Percentiles rank a stretch among this genome's conserved stretches.
Evolutionary conservation across 441 rosid genomes (phyloP).

Genomic region (Melastoma candidum): DNA sequence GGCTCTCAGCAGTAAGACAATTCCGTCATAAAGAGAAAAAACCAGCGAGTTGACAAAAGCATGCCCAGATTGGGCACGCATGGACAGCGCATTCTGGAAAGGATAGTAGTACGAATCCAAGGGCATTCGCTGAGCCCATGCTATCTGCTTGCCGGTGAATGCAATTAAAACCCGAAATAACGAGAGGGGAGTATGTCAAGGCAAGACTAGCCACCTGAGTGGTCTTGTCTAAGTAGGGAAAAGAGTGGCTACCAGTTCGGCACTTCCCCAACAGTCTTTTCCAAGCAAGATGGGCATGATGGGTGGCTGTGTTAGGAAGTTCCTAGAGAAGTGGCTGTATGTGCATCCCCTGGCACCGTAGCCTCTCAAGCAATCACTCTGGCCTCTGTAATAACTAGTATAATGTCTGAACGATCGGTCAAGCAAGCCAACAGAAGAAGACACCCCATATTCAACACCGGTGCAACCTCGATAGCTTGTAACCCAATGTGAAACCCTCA

Average conservation of each 20-base stretch:
- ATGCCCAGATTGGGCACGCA: constrained; percentile 73
- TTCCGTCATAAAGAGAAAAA: constrained; percentile 48
- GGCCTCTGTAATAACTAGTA: constrained; percentile 28
- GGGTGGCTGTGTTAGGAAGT: constrained; percentile 32
- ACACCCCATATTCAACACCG: constrained; percentile 27
- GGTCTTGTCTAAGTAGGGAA: constrained; percentile 40
- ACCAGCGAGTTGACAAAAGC: constrained; percentile 46
- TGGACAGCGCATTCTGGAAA: constrained; percentile 43
- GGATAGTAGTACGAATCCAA: constrained; percentile 37
- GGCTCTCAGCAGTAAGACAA: constrained; percentile 63
- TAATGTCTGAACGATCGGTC: constrained; percentile 29
- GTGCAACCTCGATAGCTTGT: constrained; percentile 20
- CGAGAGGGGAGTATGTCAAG: constrained; percentile 53
- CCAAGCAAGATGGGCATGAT: constrained; percentile 61
- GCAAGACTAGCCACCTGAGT: constrained; percentile 90
- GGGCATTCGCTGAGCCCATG: constrained; percentile 51
- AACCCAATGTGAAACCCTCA: constrained; percentile 23
- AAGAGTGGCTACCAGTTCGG: constrained; percentile 20
- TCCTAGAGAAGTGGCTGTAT: constrained; percentile 22
- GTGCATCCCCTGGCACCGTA: constrained; percentile 24
- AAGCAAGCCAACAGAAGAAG: constrained; percentile 33
- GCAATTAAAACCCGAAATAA: constrained; percentile 58
- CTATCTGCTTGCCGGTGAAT: constrained; percentile 48
- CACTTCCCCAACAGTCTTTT: constrained; percentile 40
- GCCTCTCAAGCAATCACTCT: constrained; percentile 15